A percentile compares a stretch with the other conserved stretches of the same genome.
These are phyloP conservation scores for Hura crepitans DNA, from an alignment of 441 rosid genomes.

Conservation along the genomic window DNA sequence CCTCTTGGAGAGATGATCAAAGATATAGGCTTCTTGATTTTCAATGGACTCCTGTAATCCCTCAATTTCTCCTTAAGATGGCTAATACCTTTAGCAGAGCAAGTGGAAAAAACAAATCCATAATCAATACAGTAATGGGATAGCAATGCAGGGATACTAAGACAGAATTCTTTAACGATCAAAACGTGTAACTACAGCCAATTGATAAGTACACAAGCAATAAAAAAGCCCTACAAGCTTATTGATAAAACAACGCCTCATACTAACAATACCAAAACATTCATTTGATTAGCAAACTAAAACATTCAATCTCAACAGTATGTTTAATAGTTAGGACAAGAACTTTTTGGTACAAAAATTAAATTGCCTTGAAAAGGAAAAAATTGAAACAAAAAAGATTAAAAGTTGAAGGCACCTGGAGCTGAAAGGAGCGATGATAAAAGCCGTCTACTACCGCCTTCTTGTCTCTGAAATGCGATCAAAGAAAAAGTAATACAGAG, in stretches of 20 bases:
- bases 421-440: conserved; percentile 45
- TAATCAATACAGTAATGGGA: not conserved
- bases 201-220: not conserved
- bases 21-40: conserved; percentile 40
- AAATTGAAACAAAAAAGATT: conserved; percentile 1
- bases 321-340: not conserved
- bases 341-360: not conserved
- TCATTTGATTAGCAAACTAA: not conserved
- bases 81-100: conserved; percentile 47
- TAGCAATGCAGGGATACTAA: not conserved
- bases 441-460: conserved; percentile 44
- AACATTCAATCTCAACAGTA: not conserved
- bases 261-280: not conserved
- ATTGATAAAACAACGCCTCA: not conserved
- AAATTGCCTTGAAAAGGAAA: not conserved
- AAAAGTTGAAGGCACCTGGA: conserved; percentile 36
- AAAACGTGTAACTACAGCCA: not conserved
- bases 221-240: not conserved
- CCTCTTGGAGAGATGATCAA: conserved; percentile 74
- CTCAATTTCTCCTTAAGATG: conserved; percentile 71
- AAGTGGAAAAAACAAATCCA: not conserved
- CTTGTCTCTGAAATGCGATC: conserved; percentile 38
- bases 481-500: not conserved
- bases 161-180: not conserved
- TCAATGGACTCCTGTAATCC: conserved; percentile 45